phyloP scores from a whole-genome alignment of 225 moss, liverwort and hornwort genomes.

The Thuidium tamariscinum region DNA sequence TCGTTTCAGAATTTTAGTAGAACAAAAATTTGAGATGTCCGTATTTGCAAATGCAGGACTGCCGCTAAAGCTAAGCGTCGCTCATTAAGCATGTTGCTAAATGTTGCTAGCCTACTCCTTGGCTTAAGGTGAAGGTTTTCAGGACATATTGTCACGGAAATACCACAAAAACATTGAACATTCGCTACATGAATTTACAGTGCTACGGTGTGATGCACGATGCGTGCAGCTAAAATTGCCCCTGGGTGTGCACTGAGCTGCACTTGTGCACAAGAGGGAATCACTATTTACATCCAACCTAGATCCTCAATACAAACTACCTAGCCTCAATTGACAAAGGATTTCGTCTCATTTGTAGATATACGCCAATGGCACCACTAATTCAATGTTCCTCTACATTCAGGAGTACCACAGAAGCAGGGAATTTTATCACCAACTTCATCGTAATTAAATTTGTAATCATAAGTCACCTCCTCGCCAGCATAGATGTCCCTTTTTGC shows the following conservation, averaged over 20 bases:
- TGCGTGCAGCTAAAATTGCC: not conserved
- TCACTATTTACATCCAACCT: not conserved
- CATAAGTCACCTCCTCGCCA: slow-evolving; percentile 86
- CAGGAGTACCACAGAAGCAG: slow-evolving; percentile 90
- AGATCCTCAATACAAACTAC: slow-evolving; percentile 7
- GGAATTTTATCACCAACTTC: slow-evolving; percentile 95
- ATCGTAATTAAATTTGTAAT: slow-evolving; percentile 96
- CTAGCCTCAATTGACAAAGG: not conserved
- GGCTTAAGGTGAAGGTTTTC: not conserved
- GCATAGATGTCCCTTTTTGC: slow-evolving; percentile 90
- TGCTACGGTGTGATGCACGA: not conserved
- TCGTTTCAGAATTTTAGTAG: not conserved
- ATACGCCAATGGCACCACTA: slow-evolving; percentile 12
- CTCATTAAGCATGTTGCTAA: not conserved
- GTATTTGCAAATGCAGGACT: not conserved
- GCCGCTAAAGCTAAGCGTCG: not conserved
- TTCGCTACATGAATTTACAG: not conserved
- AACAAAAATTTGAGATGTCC: not conserved
- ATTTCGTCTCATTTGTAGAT: not conserved
- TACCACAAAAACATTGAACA: not conserved
- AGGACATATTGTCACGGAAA: not conserved
- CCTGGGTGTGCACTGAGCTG: not conserved
- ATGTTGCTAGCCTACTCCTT: not conserved
- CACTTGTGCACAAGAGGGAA: not conserved
- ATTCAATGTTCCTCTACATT: slow-evolving; percentile 86